Percentiles rank a stretch among this genome's conserved stretches.
These are phyloP conservation scores for Citrus australasica DNA, from an alignment of 345 rosid genomes.

Conservation along the genomic window DNA sequence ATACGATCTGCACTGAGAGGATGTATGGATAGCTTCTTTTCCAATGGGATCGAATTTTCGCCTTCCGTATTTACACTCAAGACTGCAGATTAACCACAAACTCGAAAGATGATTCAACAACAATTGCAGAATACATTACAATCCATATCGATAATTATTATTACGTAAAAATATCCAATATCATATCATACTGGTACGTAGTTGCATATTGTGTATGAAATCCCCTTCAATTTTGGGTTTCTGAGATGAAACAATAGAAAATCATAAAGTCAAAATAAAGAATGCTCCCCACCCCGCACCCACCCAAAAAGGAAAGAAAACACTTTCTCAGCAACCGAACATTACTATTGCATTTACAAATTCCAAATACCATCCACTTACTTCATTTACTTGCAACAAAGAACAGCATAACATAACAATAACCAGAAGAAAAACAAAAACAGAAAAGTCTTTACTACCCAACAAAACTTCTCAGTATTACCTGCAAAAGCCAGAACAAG, in stretches of 20 bases:
- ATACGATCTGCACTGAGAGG: constrained; percentile 64
- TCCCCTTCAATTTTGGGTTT: not conserved
- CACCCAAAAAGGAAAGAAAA: no score
- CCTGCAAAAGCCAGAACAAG: constrained; percentile 55
- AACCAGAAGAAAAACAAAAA: not conserved
- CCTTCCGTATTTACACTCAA: constrained; percentile 27
- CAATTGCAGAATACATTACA: not conserved
- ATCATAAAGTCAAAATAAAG: not conserved
- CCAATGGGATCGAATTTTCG: constrained; percentile 23
- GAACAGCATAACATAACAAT: not conserved
- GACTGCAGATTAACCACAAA: constrained; percentile 34
- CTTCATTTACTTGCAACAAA: not conserved
- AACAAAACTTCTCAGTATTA: constrained; percentile 8
- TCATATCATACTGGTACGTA: not conserved
- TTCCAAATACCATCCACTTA: not conserved
- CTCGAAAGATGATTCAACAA: not conserved
- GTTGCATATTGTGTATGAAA: not conserved
- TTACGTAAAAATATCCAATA: no score
- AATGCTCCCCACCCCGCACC: not conserved
- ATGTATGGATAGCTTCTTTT: constrained; percentile 43
- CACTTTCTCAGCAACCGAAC: not conserved
- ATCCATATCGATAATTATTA: not conserved
- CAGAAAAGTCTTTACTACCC: not conserved
- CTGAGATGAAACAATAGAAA: not conserved
- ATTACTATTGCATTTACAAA: not conserved